Percentiles rank a stretch among this genome's conserved stretches.
These are phyloP conservation scores for Mycena leptocephala DNA, from an alignment of 768 basidiomycete species.

Conservation along the genomic window DNA sequence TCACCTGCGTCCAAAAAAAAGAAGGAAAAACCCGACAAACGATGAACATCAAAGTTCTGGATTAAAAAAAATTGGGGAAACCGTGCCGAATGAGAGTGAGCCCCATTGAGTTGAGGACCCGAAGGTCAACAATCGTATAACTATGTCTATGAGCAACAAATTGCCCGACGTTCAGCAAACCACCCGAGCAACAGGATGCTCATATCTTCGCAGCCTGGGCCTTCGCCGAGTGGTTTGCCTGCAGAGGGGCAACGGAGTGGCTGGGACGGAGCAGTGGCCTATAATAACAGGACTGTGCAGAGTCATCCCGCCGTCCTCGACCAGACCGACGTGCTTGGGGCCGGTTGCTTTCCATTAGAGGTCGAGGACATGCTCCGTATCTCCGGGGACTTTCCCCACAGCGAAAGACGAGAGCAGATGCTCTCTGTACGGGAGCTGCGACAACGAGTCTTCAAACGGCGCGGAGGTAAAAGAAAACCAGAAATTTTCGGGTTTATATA, in stretches of 20 bases:
- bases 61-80: constrained; percentile 67
- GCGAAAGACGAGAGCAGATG: constrained; percentile 63
- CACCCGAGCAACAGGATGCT: constrained; percentile 71
- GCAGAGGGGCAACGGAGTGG: constrained; percentile 71
- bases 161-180: constrained; percentile 55
- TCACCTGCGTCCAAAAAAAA: constrained; percentile 29
- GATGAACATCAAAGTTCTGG: constrained; percentile 70
- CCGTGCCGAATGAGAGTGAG: constrained; percentile 87
- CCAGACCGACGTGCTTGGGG: constrained; percentile 80
- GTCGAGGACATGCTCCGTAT: constrained; percentile 78
- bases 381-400: constrained; percentile 98
- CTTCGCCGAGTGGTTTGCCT: constrained; percentile 55
- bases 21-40: constrained; percentile 3
- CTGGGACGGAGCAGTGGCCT: constrained; percentile 62
- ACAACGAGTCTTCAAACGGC: constrained; percentile 88
- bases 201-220: constrained; percentile 83
- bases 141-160: constrained; percentile 90
- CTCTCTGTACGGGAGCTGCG: constrained; percentile 87
- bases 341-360: constrained; percentile 80
- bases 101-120: constrained; percentile 90
- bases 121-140: constrained; percentile 83
- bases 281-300: constrained; percentile 49
- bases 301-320: constrained; percentile 67
- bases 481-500: constrained; percentile 23
- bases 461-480: constrained; percentile 48